Percentiles rank a stretch among this genome's conserved stretches.
phyloP scores from a whole-genome alignment of 1,139 yeast genomes.

The Meyerozyma guilliermondii region DNA sequence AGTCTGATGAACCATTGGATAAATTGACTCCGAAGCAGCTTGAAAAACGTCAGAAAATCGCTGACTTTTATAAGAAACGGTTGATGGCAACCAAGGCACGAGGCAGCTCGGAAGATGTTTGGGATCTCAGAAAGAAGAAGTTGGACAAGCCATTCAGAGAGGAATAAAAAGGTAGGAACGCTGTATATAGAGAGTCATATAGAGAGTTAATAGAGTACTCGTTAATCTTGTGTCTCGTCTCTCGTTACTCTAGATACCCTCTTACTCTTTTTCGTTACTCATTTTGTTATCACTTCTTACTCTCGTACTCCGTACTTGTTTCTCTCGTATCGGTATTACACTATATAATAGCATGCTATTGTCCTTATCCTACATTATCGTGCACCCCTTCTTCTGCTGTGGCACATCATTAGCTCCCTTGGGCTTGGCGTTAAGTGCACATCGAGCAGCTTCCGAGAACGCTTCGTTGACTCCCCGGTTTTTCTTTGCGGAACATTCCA shows the following conservation, averaged over 20 bases:
- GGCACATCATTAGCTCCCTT: conserved; percentile 22
- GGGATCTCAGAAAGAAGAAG: conserved; percentile 52
- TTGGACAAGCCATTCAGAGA: conserved; percentile 9
- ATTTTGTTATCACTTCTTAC: background rate
- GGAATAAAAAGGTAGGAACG: background rate
- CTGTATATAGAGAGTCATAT: conserved; percentile 1
- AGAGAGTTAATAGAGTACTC: background rate
- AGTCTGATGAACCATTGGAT: conserved; percentile 18
- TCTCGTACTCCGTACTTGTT: background rate
- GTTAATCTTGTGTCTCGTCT: no score
- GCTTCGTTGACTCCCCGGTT: conserved; percentile 96
- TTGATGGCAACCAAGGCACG: conserved; percentile 54
- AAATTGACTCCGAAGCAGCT: conserved; percentile 44
- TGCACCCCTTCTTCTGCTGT: background rate
- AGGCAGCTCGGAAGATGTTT: conserved; percentile 79
- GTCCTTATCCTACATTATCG: background rate
- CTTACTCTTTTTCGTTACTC: no score
- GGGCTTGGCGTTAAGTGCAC: conserved; percentile 87
- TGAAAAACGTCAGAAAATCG: conserved; percentile 50
- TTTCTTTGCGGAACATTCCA: conserved; percentile 92
- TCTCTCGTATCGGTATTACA: no score
- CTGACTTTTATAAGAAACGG: conserved; percentile 63
- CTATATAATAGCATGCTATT: background rate
- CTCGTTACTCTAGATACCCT: no score
- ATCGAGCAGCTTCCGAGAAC: conserved; percentile 94